A percentile compares a stretch with the other conserved stretches of the same genome.
phyloP scores from a whole-genome alignment of 2,329 filamentous ascomycete species.

The Aspergillus quadrilineatus region DNA sequence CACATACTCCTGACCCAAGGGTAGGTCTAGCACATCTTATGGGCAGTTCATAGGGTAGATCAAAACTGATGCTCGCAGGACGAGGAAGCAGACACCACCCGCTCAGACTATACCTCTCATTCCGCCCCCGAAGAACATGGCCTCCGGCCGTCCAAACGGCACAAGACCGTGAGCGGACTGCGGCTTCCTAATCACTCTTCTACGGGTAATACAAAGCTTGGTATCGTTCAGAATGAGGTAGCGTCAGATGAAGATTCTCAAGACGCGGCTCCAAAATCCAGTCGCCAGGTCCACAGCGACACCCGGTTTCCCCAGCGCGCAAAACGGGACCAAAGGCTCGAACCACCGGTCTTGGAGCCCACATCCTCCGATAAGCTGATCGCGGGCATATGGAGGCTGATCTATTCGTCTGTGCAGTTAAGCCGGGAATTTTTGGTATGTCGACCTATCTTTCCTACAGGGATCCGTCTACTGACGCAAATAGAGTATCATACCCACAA shows the following conservation, averaged over 20 bases:
- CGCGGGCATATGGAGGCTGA: constrained; percentile 51
- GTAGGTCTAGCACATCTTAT: background rate
- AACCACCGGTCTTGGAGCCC: constrained; percentile 46
- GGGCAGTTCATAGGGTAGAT: background rate
- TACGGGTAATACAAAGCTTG: background rate
- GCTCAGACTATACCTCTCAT: background rate
- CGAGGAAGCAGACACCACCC: background rate
- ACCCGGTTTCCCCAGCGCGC: constrained; percentile 28
- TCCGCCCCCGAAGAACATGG: background rate
- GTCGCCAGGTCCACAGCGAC: constrained; percentile 27
- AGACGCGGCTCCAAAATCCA: background rate
- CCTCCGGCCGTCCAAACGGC: constrained; percentile 19
- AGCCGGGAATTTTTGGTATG: constrained; percentile 19
- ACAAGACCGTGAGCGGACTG: constrained; percentile 35
- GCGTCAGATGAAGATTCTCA: too few species aligned
- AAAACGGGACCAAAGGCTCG: constrained; percentile 22
- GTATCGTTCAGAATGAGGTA: too few species aligned
- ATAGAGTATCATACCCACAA: constrained; percentile 14
- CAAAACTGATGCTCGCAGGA: background rate
- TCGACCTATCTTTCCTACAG: background rate
- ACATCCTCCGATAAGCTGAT: constrained; percentile 52
- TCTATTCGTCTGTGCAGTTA: constrained; percentile 35
- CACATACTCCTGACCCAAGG: background rate
- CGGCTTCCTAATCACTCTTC: constrained; percentile 18
- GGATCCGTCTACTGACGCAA: background rate